Percentiles rank a stretch among this genome's conserved stretches.
Evolutionary conservation across 208 protist genomes (phyloP).

Genomic region (Trypanosoma cruzi): DNA sequence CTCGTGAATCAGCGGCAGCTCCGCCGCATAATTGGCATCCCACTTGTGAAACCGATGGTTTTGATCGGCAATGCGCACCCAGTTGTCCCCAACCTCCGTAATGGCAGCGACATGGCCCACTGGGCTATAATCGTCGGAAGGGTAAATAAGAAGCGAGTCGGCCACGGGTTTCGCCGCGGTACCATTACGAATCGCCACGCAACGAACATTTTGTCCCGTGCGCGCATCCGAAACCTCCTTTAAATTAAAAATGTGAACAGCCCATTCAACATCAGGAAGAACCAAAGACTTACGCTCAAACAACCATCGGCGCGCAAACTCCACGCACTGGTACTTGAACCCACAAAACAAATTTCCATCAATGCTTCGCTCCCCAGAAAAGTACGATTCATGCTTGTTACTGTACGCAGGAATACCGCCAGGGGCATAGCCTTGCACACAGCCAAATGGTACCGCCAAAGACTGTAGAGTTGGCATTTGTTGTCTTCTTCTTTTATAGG

Average conservation of each 20-base stretch:
- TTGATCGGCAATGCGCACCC: constrained; percentile 84
- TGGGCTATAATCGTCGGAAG: constrained; percentile 43
- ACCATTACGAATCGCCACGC: constrained; percentile 58
- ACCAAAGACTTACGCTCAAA: constrained; percentile 77
- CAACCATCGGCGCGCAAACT: constrained; percentile 89
- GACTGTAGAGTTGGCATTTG: not conserved
- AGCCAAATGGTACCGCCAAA: constrained; percentile 53
- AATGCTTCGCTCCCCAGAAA: constrained; percentile 85
- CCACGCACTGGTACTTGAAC: constrained; percentile 92
- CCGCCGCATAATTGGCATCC: constrained; percentile 55
- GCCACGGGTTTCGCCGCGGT: constrained; percentile 60
- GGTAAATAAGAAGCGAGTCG: constrained; percentile 81
- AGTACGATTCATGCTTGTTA: constrained; percentile 87
- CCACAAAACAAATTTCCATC: constrained; percentile 78
- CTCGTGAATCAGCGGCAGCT: constrained; percentile 53
- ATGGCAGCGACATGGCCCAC: constrained; percentile 85
- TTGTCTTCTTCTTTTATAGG: not conserved
- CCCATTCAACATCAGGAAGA: constrained; percentile 83
- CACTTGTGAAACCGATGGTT: constrained; percentile 89
- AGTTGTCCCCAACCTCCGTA: constrained; percentile 85
- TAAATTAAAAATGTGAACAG: constrained; percentile 78
- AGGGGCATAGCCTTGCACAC: constrained; percentile 73
- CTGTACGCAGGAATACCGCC: constrained; percentile 87
- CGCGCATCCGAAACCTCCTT: constrained; percentile 62
- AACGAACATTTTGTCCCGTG: constrained; percentile 52